Base-by-base conservation (phyloP, 2,329 filamentous ascomycete species). In the Cylindrodendrum hubeiense region DNA sequence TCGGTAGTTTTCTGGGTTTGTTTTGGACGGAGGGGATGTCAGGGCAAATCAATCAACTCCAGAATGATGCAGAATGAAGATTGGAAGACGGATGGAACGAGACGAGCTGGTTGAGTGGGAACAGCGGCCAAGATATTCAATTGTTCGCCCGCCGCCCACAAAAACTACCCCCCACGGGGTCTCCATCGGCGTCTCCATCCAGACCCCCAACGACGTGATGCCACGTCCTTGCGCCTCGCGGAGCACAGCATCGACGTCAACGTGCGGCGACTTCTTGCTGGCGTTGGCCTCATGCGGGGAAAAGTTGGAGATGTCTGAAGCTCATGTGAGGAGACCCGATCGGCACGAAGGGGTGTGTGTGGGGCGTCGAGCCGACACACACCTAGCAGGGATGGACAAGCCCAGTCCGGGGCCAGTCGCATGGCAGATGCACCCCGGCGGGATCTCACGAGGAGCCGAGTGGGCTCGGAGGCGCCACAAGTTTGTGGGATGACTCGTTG, bases 321-420 rank as follows among this genome's bases (percentile, higher is more conserved):
- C 56, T 39, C 24, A 37, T 47, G 61, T 58, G 63, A 47, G 60
- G 51, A 66, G 44, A 74, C 57, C 72, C 72, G 72, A 74, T 74
- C 72, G 72, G 70, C 65, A 72, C 65, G 66, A 72, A 63, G 66
- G 60, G 70, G 28, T 21, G 28, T 54, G 68, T 24, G 72, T 70
- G 71, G 72, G 63, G 67, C 69, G 55, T 73, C 67, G 70, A 74
- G 55, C 70, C 71, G 70, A 74, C 53, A 53, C 60, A 46, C 30
- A 24, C 26, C 34, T 28, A 30, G 53, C 54, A 54, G 62, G 65
- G 58, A 39, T 59, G 37, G n/a, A n/a, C n/a, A n/a, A 30, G 39
- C 47, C 47, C 52, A 22, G 52, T 26, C 57, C 30, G 54, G n/a
- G n/a, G n/a, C n/a, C n/a, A n/a, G 53, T 70, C 57, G 61, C 52